phyloP scores from a whole-genome alignment of 371 early-diverging fungal genomes.

The Rhizopus delemar region DNA sequence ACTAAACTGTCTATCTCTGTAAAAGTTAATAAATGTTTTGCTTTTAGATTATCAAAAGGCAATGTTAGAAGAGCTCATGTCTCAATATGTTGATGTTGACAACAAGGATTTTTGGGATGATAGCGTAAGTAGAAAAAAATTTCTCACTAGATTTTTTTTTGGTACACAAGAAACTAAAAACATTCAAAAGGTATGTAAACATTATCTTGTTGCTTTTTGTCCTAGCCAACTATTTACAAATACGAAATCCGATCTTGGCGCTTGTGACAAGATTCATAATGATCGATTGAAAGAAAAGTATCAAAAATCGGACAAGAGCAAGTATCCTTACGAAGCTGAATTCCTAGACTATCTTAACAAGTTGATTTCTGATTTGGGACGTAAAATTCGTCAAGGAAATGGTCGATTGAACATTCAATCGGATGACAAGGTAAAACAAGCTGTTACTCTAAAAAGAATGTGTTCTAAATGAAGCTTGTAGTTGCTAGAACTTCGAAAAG shows the following conservation, averaged over 20 bases:
- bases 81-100: conserved; percentile 67
- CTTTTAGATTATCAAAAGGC: conserved; percentile 67
- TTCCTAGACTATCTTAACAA: conserved; percentile 75
- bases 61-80: conserved; percentile 81
- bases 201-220: conserved; percentile 84
- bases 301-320: conserved; percentile 65
- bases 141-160: background rate
- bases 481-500: conserved; percentile 69
- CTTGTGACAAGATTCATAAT: conserved; percentile 79
- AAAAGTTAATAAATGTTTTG: background rate
- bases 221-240: conserved; percentile 85
- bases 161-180: background rate
- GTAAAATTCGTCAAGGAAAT: conserved; percentile 75
- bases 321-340: conserved; percentile 74
- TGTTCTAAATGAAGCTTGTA: conserved; percentile 7
- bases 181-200: conserved; percentile 74
- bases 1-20: too few relatives aligned
- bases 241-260: conserved; percentile 84
- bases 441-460: conserved; percentile 8
- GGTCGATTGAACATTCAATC: conserved; percentile 73
- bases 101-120: conserved; percentile 70
- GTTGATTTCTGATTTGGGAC: conserved; percentile 73
- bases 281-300: conserved; percentile 78
- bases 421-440: conserved; percentile 63
- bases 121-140: conserved; percentile 44